phyloP scores from a whole-genome alignment of 139 green algal genomes.

The Haematococcus lacustris region DNA sequence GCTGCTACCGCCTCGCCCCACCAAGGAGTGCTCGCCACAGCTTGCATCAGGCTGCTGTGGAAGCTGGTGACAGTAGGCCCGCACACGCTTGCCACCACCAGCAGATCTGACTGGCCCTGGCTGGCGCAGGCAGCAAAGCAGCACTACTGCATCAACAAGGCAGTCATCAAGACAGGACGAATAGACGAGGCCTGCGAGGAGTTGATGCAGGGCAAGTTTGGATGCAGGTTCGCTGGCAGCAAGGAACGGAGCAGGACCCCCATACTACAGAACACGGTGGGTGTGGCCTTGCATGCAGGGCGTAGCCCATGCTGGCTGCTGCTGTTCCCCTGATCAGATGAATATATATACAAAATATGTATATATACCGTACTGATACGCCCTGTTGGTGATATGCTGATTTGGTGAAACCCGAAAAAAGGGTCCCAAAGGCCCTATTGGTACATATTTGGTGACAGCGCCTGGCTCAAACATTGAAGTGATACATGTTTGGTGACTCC shows the following conservation, averaged over 20 bases:
- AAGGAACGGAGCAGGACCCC: neutral
- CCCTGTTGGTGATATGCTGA: neutral
- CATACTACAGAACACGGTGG: neutral
- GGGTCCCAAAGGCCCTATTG: too few relatives aligned
- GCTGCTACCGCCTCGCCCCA: too few relatives aligned
- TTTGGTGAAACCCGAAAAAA: neutral
- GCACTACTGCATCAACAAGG: constrained; percentile 86
- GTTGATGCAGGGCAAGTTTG: constrained; percentile 44
- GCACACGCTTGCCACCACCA: too few relatives aligned
- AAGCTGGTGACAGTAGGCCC: too few relatives aligned
- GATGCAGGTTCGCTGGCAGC: constrained; percentile 52
- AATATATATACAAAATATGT: neutral
- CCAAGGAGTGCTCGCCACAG: too few relatives aligned
- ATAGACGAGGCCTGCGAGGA: constrained; percentile 76
- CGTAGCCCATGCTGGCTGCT: too few relatives aligned
- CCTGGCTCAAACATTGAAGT: too few relatives aligned
- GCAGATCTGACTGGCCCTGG: neutral
- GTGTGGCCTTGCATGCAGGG: neutral
- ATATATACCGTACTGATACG: neutral
- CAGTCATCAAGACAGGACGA: constrained; percentile 35
- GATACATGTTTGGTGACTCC: too few relatives aligned
- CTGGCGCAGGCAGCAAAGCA: constrained; percentile 54
- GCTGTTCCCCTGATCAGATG: neutral
- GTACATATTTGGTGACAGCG: too few relatives aligned
- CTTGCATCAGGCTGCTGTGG: too few relatives aligned